Evolutionary conservation across 768 basidiomycete genomes (phyloP), one percentile per base, ranked within the genome.

Genomic region (Cyclocybe cylindracea): DNA sequence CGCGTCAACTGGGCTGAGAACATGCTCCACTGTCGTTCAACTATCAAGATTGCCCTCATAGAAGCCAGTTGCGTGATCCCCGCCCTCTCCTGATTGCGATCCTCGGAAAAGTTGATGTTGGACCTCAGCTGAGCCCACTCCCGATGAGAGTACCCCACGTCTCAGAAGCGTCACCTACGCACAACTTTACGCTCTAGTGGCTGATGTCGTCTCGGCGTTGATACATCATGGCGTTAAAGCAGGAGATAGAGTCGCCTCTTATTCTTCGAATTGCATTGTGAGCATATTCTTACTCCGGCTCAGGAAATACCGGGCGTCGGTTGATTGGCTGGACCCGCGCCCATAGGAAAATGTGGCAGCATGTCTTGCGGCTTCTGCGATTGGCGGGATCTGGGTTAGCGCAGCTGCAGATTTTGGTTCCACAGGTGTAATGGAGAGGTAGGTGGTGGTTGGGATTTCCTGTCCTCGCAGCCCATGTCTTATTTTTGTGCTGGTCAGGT

Each of bases 351-450:
- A 83, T 58, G 79, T 86, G 5, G 83, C 75, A 13, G 81, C 83
- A 1, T 86, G 82, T 65, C 78, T 89, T 24, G 87, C 87, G 6
- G 76, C 86, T 13, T 71, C 84, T 36, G 87, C 88, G 16, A 70
- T 90, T 45, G 89, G 85, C 41, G 88, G 78, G n/a, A 87, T 92
- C 39, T 93, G 89, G 86, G 88, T 89, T 39, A 85, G 83, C 61
- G 88, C 87, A 10, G 87, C 89, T 13, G 83, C 89, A 11, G 90
- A 92, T 67, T 91, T 92, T 67, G 90, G 86, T n/a, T 72, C 86
- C 14, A 78, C 83, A 54, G 90, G 90, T 8, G 87, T 89, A 2
- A 70, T 86, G 39, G 89, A 93, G 69, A 78, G 91, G 78, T 84
- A 59, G 53, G 69, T 24, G 24, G 24, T 24, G 3, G 5, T 5